Evolutionary conservation across 2,329 filamentous ascomycete species (phyloP), one percentile per base, ranked within the genome.

Genomic region (Diaporthe destruens): DNA sequence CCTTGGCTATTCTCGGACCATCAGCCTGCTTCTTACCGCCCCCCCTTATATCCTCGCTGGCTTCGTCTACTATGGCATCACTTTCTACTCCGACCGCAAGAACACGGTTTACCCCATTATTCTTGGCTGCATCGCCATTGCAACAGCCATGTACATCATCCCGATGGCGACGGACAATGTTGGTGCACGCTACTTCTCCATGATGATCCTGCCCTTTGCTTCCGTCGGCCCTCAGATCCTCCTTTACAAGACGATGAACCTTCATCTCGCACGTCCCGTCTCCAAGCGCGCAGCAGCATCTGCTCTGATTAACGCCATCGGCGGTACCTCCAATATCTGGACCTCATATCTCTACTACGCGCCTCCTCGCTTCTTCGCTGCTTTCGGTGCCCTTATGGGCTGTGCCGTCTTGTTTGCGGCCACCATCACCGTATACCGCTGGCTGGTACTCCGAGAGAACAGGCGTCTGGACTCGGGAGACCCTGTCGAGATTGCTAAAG

Each of bases 1-100:
- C 0, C 77, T 83, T 12, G 76, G 79, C 12, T 83, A 79, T 71
- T 76, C 76, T 74, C 74, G 77, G 74, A 86, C 82, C 2, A 78
- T 83, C 70, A 85, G 80, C 9, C 76, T 87, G 12, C 80, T 87
- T 9, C 80, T 87, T 6, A 87, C 85, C 0, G 83, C 82, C 2
- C 85, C 85, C 0, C 85, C 85, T 0, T 87, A 86, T 61, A 78
- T 85, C 7, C 79, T 85, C 3, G 83, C 83, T 0, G 82, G 78
- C 3, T 75, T 78, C 4, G 77, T 83, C 56, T 83, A 81, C 74
- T 82, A 79, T 72, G 77, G 72, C 1, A 75, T 84, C 66, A 79
- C 77, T 72, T 82, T 75, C 74, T 81, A 82, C 67, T 82, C 80
- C 1, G 81, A 83, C 73, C 78, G 80, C 42, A 82, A 80, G 73